Evolutionary conservation across 2,329 filamentous ascomycete genomes (phyloP).

Genomic region (Aspergillus novoparasiticus): DNA sequence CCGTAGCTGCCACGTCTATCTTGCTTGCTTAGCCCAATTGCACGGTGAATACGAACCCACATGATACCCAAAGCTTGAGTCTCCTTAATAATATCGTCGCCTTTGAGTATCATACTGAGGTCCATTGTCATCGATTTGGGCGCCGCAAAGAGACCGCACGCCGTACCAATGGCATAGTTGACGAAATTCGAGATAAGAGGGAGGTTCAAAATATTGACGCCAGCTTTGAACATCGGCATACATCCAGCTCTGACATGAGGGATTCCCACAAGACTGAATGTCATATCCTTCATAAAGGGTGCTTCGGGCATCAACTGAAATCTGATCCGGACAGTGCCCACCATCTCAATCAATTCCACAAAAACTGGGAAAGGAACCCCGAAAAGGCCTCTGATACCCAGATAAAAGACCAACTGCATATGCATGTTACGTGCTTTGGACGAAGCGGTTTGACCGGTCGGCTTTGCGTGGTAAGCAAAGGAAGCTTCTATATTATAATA

Average conservation of each 20-base stretch:
- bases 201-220: constrained; percentile 87
- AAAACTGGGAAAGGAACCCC: constrained; percentile 86
- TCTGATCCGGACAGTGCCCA: constrained; percentile 81
- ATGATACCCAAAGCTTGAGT: constrained; percentile 84
- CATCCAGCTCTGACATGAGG: constrained; percentile 89
- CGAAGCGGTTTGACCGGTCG: constrained; percentile 68
- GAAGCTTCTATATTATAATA: constrained; percentile 92
- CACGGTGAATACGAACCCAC: constrained; percentile 89
- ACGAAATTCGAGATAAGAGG: constrained; percentile 95
- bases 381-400: constrained; percentile 85
- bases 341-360: constrained; percentile 86
- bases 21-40: constrained; percentile 85
- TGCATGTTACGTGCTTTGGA: constrained; percentile 94
- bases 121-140: constrained; percentile 94
- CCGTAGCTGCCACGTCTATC: constrained; percentile 79
- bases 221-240: constrained; percentile 87
- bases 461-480: constrained; percentile 87
- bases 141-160: constrained; percentile 87
- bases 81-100: constrained; percentile 87
- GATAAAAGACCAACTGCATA: constrained; percentile 92
- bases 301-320: constrained; percentile 86
- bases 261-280: constrained; percentile 90
- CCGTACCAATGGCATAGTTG: constrained; percentile 88
- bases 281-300: constrained; percentile 88
- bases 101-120: constrained; percentile 84